Conservation (phyloP, 2,329 filamentous ascomycete genomes). For the Ophiostoma tasmaniense region DNA sequence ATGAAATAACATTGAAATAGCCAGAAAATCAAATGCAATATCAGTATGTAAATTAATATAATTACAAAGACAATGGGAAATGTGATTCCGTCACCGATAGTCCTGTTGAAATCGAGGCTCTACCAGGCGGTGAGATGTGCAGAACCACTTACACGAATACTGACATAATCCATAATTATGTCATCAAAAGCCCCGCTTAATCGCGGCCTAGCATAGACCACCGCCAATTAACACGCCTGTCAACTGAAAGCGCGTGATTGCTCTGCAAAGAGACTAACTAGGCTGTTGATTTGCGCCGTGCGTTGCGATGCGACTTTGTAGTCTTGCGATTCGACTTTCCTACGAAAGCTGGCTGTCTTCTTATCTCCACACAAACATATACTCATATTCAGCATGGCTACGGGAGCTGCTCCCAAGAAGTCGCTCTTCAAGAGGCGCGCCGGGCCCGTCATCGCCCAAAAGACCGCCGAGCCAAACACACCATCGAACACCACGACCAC, state of each 20-base stretch:
- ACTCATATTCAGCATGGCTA: neutral
- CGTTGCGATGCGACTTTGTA: neutral
- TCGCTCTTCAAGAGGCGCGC: conserved; percentile 3
- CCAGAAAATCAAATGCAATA: neutral
- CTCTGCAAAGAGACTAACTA: neutral
- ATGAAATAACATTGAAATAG: too few species aligned
- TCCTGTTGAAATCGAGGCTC: neutral
- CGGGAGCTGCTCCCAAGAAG: neutral
- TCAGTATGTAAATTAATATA: neutral
- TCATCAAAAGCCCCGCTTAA: neutral
- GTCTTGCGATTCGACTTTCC: neutral
- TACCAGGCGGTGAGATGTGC: neutral
- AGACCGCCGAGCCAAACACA: neutral
- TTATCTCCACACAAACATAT: neutral
- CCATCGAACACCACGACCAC: neutral
- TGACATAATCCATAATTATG: neutral
- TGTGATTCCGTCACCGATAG: neutral
- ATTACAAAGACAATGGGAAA: neutral
- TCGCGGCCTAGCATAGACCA: neutral
- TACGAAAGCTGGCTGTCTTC: neutral
- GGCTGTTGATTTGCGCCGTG: neutral
- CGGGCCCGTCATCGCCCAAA: neutral
- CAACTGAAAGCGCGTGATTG: neutral
- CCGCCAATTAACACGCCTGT: neutral
- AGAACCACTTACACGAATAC: neutral